Evolutionary conservation across 2,329 filamentous ascomycete genomes (phyloP).

Genomic region (Thelonectria olida): DNA sequence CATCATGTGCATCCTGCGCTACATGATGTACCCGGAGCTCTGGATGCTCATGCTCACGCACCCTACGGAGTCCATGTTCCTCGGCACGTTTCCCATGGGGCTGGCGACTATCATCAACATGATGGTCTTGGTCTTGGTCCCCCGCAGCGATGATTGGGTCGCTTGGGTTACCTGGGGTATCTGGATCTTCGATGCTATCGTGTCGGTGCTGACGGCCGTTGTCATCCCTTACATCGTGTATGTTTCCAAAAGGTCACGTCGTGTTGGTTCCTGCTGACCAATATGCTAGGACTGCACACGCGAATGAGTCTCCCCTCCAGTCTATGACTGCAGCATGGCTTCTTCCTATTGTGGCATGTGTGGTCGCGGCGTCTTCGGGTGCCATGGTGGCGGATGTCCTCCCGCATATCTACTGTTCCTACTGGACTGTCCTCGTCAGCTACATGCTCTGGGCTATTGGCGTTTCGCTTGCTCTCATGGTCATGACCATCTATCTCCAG

Average conservation of each 20-base stretch:
- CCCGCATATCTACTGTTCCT: conserved; percentile 56
- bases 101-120: conserved; percentile 70
- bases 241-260: neutral
- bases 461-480: conserved; percentile 58
- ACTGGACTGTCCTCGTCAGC: conserved; percentile 64
- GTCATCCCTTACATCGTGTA: conserved; percentile 57
- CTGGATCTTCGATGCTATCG: conserved; percentile 61
- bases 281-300: neutral
- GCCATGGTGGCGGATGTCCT: conserved; percentile 65
- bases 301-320: neutral
- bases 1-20: conserved; percentile 62
- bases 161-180: conserved; percentile 59
- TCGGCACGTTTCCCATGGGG: conserved; percentile 71
- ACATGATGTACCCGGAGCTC: conserved; percentile 67
- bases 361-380: conserved; percentile 69
- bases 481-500: conserved; percentile 70
- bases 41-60: conserved; percentile 70
- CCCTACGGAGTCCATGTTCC: conserved; percentile 69
- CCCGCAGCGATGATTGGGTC: conserved; percentile 65
- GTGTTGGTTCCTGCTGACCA: neutral
- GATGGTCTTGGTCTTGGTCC: conserved; percentile 63
- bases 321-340: conserved; percentile 59
- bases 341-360: conserved; percentile 68
- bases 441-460: conserved; percentile 72
- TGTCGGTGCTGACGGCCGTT: conserved; percentile 50